A percentile compares a stretch with the other conserved stretches of the same genome.
Evolutionary conservation across 768 basidiomycete species (phyloP).

Genomic region (Kwoniella newhampshirensis): DNA sequence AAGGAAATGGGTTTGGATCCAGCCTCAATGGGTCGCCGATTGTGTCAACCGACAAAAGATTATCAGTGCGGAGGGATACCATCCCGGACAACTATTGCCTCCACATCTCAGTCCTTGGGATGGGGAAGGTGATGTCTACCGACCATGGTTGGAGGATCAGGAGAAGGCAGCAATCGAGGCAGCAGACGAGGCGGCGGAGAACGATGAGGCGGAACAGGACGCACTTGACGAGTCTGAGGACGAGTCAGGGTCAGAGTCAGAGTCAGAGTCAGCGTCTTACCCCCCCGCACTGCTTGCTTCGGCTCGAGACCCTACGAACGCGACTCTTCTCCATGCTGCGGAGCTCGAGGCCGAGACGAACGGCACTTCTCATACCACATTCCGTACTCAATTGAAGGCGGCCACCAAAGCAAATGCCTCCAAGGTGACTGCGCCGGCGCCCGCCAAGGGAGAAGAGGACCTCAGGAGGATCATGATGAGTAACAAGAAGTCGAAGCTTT

Average conservation of each 20-base stretch:
- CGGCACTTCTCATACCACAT: conserved; percentile 74
- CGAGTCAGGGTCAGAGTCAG: conserved; percentile 50
- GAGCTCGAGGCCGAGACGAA: conserved; percentile 90
- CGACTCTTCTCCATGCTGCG: conserved; percentile 72
- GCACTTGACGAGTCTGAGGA: conserved; percentile 48
- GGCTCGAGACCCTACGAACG: conserved; percentile 59
- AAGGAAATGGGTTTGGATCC: conserved; percentile 76
- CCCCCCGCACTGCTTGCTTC: conserved; percentile 55
- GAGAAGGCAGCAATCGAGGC: conserved; percentile 62
- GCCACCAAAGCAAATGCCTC: conserved; percentile 51
- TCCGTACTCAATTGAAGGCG: conserved; percentile 73
- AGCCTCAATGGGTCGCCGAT: conserved; percentile 98
- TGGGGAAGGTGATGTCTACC: conserved; percentile 59
- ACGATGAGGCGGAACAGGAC: conserved; percentile 50
- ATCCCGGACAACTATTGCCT: conserved; percentile 79
- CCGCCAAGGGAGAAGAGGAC: conserved; percentile 64
- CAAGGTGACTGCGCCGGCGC: conserved; percentile 10
- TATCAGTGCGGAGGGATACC: conserved; percentile 79
- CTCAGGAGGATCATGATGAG: conserved; percentile 99
- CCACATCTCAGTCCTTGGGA: conserved; percentile 97
- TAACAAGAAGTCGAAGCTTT: conserved; percentile 87
- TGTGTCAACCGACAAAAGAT: conserved; percentile 85
- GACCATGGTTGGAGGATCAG: conserved; percentile 57
- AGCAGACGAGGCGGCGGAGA: conserved; percentile 52
- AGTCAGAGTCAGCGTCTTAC: conserved; percentile 20